Percentiles rank a stretch among this genome's conserved stretches.
These are phyloP conservation scores for Cryphonectria naterciae DNA, from an alignment of 2,329 filamentous ascomycete species.

Conservation along the genomic window DNA sequence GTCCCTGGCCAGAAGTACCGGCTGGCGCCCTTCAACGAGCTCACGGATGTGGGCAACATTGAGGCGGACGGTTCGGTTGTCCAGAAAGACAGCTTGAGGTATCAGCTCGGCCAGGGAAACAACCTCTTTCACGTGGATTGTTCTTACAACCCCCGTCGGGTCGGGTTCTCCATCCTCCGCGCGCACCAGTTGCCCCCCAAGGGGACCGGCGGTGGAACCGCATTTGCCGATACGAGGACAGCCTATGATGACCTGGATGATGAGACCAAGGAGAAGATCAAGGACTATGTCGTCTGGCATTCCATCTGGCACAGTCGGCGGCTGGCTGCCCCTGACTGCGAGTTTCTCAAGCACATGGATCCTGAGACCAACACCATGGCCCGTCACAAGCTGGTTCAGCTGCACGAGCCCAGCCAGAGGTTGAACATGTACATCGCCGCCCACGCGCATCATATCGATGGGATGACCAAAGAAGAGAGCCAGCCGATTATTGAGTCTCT, in stretches of 20 bases:
- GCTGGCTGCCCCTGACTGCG: slow-evolving; percentile 36
- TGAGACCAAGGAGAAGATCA: neutral
- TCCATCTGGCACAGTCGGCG: slow-evolving; percentile 43
- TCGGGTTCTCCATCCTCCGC: neutral
- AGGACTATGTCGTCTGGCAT: slow-evolving; percentile 31
- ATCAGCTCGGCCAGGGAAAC: neutral
- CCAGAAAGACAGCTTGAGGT: neutral
- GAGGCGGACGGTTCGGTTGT: neutral
- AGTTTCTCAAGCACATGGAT: slow-evolving; percentile 40
- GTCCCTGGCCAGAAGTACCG: neutral
- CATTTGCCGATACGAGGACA: neutral
- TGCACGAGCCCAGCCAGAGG: slow-evolving; percentile 44
- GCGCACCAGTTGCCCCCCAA: neutral
- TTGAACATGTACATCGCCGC: slow-evolving; percentile 51
- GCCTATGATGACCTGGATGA: neutral
- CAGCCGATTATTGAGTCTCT: neutral
- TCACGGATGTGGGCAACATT: neutral
- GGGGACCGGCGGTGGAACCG: neutral
- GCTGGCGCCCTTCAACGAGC: neutral
- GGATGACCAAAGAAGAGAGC: slow-evolving; percentile 16
- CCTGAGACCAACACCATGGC: slow-evolving; percentile 36
- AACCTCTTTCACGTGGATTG: neutral
- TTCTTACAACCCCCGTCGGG: neutral
- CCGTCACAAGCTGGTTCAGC: slow-evolving; percentile 47
- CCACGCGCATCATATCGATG: slow-evolving; percentile 49